Conservation (phyloP, 208 protist species). For the Trichomonas vaginalis region DNA sequence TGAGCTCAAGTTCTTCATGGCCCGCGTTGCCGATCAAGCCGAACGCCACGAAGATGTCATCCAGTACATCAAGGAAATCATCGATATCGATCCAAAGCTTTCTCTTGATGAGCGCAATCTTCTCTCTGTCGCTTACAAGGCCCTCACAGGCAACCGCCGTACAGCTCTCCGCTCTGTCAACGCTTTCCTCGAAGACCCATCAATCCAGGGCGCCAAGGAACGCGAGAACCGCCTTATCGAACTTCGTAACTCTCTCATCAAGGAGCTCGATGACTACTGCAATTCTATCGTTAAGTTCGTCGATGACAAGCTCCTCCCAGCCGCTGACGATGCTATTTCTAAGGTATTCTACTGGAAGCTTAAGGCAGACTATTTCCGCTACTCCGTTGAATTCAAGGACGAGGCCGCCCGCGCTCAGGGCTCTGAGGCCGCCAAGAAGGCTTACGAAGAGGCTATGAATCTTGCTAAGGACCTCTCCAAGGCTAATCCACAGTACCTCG, state of each 20-base stretch:
- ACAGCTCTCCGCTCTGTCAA: conserved; percentile 81
- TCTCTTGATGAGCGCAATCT: conserved; percentile 96
- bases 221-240: conserved; percentile 23
- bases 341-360: conserved; percentile 68
- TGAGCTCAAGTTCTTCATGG: not conserved
- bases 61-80: not conserved
- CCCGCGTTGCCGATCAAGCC: not conserved
- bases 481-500: conserved; percentile 53
- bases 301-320: conserved; percentile 75
- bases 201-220: conserved; percentile 53
- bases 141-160: conserved; percentile 90
- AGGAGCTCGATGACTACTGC: conserved; percentile 41
- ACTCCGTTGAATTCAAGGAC: conserved; percentile 53
- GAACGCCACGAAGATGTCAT: not conserved
- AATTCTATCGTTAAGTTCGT: conserved; percentile 70
- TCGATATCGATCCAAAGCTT: not conserved
- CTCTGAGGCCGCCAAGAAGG: conserved; percentile 35
- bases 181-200: conserved; percentile 38
- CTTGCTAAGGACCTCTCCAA: conserved; percentile 43
- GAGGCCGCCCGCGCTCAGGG: conserved; percentile 26
- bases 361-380: conserved; percentile 60
- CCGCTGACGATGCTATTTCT: conserved; percentile 30
- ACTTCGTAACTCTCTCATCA: no score
- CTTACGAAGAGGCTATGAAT: conserved; percentile 51
- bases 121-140: conserved; percentile 99